Evolutionary conservation across 2,329 filamentous ascomycete species (phyloP).

Genomic region (Tympanopsis confertula): DNA sequence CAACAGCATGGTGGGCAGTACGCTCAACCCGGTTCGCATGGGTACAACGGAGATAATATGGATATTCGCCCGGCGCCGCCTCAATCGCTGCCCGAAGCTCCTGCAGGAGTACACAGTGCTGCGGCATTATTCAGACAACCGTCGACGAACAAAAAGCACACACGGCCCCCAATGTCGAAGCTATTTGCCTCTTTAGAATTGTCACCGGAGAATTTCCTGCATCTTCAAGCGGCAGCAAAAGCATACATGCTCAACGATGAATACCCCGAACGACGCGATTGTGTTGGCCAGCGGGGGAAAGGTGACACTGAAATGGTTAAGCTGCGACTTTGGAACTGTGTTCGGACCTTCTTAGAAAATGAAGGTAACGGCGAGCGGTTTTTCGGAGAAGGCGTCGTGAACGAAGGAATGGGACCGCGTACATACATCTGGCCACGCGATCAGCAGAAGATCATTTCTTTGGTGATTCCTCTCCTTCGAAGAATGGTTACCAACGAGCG

Average conservation of each 20-base stretch:
- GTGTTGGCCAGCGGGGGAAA: conserved; percentile 41
- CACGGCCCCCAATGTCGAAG: conserved; percentile 43
- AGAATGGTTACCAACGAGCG: conserved; percentile 49
- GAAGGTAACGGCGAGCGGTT: conserved; percentile 37
- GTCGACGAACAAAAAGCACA: conserved; percentile 39
- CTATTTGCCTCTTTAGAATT: conserved; percentile 42
- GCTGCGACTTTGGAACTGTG: conserved; percentile 40
- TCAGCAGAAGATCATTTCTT: conserved; percentile 39
- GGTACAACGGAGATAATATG: conserved; percentile 7
- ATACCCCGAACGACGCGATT: conserved; percentile 40
- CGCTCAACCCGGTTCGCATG: conserved; percentile 10
- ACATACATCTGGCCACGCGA: conserved; percentile 40
- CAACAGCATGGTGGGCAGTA: conserved; percentile 9
- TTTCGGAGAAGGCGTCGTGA: conserved; percentile 32
- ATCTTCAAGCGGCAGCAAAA: conserved; percentile 41
- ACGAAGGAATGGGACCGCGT: conserved; percentile 21
- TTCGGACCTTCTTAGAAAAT: conserved; percentile 36
- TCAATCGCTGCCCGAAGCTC: conserved; percentile 27
- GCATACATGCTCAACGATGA: conserved; percentile 41
- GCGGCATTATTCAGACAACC: conserved; percentile 38
- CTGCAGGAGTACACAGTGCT: conserved; percentile 37
- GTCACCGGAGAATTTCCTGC: conserved; percentile 41
- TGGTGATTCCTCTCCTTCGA: conserved; percentile 42
- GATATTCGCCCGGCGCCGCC: conserved; percentile 21
- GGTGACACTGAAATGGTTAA: conserved; percentile 44